A percentile compares a stretch with the other conserved stretches of the same genome.
These are phyloP conservation scores for Clausena lansium DNA, from an alignment of 345 rosid genomes.

Conservation along the genomic window DNA sequence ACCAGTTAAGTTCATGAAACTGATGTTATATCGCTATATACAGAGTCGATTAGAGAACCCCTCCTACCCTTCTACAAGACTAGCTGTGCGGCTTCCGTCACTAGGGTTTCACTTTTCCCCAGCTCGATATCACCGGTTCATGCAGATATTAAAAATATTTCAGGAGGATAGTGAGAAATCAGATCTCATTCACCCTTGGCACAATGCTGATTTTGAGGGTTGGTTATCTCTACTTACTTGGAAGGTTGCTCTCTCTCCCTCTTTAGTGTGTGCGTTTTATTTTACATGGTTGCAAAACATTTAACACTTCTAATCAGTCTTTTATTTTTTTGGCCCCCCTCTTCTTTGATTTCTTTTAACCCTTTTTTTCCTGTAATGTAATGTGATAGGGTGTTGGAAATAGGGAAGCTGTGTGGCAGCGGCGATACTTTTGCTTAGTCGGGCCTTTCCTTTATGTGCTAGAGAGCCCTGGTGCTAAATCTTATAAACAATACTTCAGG, in stretches of 20 bases:
- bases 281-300: neutral
- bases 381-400: constrained; percentile 70
- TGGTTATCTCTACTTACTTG: constrained; percentile 75
- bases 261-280: neutral
- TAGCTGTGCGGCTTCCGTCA: constrained; percentile 81
- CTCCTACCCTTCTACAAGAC: constrained; percentile 80
- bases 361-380: constrained; percentile 8
- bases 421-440: constrained; percentile 77
- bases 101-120: constrained; percentile 97
- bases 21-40: constrained; percentile 21
- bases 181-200: constrained; percentile 66
- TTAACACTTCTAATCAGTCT: constrained; percentile 5
- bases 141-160: constrained; percentile 82
- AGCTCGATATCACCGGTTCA: constrained; percentile 94
- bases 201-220: constrained; percentile 92
- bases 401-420: constrained; percentile 95
- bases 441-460: constrained; percentile 87
- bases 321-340: neutral
- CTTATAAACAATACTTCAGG: constrained; percentile 92
- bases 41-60: constrained; percentile 83
- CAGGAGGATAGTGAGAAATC: constrained; percentile 58
- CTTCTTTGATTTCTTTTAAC: neutral
- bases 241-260: constrained; percentile 55
- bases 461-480: constrained; percentile 65
- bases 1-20: neutral